Evolutionary conservation across 1,284 basidiomycete species (phyloP).

Genomic region (Cryptococcus floricola): DNA sequence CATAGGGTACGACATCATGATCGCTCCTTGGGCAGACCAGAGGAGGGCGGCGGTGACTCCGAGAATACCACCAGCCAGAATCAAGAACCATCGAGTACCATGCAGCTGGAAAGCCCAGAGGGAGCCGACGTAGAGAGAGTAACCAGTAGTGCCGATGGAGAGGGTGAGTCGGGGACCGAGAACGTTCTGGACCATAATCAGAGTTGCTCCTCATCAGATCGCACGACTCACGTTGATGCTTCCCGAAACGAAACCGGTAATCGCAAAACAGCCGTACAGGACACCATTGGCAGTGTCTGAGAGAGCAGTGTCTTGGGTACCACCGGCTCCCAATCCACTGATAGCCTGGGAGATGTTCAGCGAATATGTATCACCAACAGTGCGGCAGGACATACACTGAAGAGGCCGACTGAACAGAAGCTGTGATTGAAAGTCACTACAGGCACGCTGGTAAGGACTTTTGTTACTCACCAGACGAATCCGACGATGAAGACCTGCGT

Average conservation of each 20-base stretch:
- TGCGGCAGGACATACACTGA: slow-evolving; percentile 45
- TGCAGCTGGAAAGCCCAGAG: slow-evolving; percentile 23
- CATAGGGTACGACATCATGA: slow-evolving; percentile 52
- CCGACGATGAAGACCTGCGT: slow-evolving; percentile 52
- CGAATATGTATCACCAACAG: too few species aligned
- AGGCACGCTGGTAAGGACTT: neutral
- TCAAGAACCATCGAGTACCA: slow-evolving; percentile 44
- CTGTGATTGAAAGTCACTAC: slow-evolving; percentile 4
- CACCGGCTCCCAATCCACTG: slow-evolving; percentile 19
- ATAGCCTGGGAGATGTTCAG: too few species aligned
- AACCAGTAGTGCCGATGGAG: slow-evolving; percentile 47
- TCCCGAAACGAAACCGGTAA: slow-evolving; percentile 55
- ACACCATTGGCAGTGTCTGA: slow-evolving; percentile 52
- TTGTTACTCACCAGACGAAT: slow-evolving; percentile 37
- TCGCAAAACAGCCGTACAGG: slow-evolving; percentile 53
- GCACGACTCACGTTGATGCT: slow-evolving; percentile 52
- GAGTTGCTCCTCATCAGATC: slow-evolving; percentile 13
- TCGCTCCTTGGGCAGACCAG: slow-evolving; percentile 49
- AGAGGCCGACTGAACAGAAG: slow-evolving; percentile 54
- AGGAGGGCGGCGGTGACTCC: slow-evolving; percentile 43
- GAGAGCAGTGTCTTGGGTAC: slow-evolving; percentile 51
- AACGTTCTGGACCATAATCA: slow-evolving; percentile 29
- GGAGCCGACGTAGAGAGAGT: slow-evolving; percentile 37
- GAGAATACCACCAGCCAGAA: slow-evolving; percentile 50
- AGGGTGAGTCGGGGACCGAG: slow-evolving; percentile 51